phyloP scores from a whole-genome alignment of 176 grass and related monocot species.

The Hordeum marinum region DNA sequence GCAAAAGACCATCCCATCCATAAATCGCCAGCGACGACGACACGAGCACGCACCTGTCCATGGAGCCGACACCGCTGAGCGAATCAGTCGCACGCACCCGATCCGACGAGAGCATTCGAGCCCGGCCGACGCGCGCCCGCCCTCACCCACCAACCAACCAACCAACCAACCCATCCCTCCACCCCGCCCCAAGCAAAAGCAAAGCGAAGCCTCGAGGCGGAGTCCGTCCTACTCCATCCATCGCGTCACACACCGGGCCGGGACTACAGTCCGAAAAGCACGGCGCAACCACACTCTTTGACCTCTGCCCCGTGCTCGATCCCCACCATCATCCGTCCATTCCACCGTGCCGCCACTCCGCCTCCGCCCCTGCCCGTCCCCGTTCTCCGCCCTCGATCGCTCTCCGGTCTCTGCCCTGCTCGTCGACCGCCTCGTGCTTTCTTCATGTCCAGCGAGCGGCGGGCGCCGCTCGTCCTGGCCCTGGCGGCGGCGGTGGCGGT shows the following conservation, averaged over 20 bases:
- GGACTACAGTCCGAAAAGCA: slow-evolving; percentile 24
- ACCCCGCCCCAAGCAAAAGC: not conserved
- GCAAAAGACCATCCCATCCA: not conserved
- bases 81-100: not conserved
- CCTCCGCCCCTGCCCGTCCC: no score
- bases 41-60: not conserved
- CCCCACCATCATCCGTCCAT: not conserved
- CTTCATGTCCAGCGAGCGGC: slow-evolving; percentile 11
- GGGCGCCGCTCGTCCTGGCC: not conserved
- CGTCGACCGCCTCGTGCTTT: not conserved
- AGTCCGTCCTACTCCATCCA: not conserved
- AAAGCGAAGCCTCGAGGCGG: not conserved
- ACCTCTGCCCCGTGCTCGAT: slow-evolving; percentile 13
- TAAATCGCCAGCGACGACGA: not conserved
- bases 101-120: not conserved
- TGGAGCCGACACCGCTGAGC: not conserved
- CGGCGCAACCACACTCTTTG: slow-evolving; percentile 17
- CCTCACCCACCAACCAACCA: not conserved
- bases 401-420: not conserved
- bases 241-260: not conserved
- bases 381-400: not conserved
- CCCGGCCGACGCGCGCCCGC: not conserved
- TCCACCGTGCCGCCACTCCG: no score
- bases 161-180: not conserved
- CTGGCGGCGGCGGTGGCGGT: not conserved